Conservation (phyloP, 2,329 filamentous ascomycete genomes). For the Ophiostoma triangulosporum region DNA sequence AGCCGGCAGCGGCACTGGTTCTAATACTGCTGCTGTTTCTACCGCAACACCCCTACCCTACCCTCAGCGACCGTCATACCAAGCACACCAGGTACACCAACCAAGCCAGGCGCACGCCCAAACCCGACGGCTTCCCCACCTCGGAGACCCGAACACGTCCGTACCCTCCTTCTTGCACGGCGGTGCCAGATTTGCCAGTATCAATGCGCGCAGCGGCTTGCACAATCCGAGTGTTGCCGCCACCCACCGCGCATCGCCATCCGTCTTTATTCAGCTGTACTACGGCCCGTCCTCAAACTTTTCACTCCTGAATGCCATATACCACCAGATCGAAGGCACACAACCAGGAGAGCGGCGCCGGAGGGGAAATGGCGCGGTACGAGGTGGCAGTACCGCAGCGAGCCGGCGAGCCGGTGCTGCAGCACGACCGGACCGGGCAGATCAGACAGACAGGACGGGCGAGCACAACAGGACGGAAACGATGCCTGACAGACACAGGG, state of each 20-base stretch:
- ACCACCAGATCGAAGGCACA: conserved; percentile 11
- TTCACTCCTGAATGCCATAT: conserved; percentile 12
- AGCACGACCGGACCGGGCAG: background rate
- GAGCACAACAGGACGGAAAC: background rate
- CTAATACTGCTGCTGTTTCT: background rate
- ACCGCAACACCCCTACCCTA: background rate
- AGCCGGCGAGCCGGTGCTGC: background rate
- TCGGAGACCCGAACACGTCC: background rate
- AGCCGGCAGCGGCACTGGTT: background rate
- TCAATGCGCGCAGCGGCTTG: background rate
- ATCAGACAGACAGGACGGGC: background rate
- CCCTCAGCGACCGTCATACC: background rate
- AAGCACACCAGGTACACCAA: background rate
- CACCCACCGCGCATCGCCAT: conserved; percentile 12
- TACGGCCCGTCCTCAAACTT: conserved; percentile 14
- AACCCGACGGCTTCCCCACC: background rate
- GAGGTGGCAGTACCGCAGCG: background rate
- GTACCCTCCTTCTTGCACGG: background rate
- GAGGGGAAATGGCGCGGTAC: background rate
- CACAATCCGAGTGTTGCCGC: conserved; percentile 9
- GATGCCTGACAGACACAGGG: background rate
- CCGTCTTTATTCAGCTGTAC: conserved; percentile 13
- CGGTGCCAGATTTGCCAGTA: background rate
- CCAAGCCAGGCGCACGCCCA: background rate
- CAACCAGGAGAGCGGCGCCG: background rate